These are phyloP conservation scores for Epichloe amarillans DNA, from an alignment of 2,329 filamentous ascomycete species.

Conservation along the genomic window DNA sequence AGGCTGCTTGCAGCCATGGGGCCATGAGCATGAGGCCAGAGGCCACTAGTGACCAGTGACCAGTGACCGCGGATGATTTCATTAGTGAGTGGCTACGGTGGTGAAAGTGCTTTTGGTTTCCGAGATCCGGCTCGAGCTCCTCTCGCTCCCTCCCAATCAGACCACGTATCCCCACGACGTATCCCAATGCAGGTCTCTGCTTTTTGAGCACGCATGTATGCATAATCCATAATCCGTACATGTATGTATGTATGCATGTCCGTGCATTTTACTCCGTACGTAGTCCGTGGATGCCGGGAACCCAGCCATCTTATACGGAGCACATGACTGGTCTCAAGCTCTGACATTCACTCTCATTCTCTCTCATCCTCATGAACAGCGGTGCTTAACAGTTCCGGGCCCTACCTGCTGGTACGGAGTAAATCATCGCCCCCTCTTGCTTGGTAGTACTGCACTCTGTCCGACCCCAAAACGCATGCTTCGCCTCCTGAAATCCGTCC, in stretches of 20 bases:
- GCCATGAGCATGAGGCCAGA: background rate
- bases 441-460: background rate
- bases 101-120: background rate
- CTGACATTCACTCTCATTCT: too few species aligned
- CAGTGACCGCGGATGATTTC: too few species aligned
- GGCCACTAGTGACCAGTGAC: too few species aligned
- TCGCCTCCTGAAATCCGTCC: background rate
- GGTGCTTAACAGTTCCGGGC: too few species aligned
- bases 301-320: too few species aligned
- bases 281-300: background rate
- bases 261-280: background rate
- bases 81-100: background rate
- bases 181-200: slow-evolving; percentile 10
- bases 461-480: background rate
- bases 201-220: slow-evolving; percentile 4
- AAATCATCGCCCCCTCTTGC: too few species aligned
- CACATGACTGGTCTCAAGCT: too few species aligned
- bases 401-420: too few species aligned
- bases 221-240: too few species aligned
- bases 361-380: too few species aligned
- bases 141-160: slow-evolving; percentile 8
- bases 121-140: slow-evolving; percentile 7
- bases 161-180: slow-evolving; percentile 6
- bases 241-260: slow-evolving; percentile 1
- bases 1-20: slow-evolving; percentile 8